phyloP scores from a whole-genome alignment of 805 yeast species.

The Metschnikowia continentalis region DNA sequence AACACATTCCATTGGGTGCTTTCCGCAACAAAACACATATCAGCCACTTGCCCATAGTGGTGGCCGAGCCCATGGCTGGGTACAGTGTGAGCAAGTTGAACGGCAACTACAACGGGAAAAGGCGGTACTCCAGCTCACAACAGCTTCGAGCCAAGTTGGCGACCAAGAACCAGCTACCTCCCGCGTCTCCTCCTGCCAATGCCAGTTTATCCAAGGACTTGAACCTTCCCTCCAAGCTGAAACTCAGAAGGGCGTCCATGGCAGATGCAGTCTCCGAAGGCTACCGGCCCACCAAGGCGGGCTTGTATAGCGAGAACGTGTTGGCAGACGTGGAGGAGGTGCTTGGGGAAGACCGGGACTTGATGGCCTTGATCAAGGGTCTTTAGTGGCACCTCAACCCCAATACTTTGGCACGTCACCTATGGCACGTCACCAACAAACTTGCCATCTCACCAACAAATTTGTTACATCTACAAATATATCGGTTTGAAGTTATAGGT shows the following conservation, averaged over 20 bases:
- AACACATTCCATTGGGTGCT: constrained; percentile 76
- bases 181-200: constrained; percentile 4
- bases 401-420: no score
- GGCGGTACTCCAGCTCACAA: constrained; percentile 10
- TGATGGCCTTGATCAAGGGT: constrained; percentile 40
- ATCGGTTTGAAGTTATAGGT: no score
- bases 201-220: constrained; percentile 11
- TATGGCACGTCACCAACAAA: background rate
- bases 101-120: constrained; percentile 21
- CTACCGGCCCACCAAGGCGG: constrained; percentile 67
- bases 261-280: constrained; percentile 78
- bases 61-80: constrained; percentile 24
- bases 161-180: constrained; percentile 9
- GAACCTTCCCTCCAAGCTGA: constrained; percentile 27
- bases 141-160: constrained; percentile 14
- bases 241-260: constrained; percentile 59
- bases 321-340: constrained; percentile 71
- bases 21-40: constrained; percentile 63
- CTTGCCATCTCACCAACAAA: no score
- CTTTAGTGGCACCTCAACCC: constrained; percentile 5
- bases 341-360: constrained; percentile 48
- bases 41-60: constrained; percentile 22
- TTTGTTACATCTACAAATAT: background rate
- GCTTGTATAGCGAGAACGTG: constrained; percentile 71
- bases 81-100: constrained; percentile 26